Conservation (phyloP, 2,329 filamentous ascomycete species). For the Sarocladium strictum region DNA sequence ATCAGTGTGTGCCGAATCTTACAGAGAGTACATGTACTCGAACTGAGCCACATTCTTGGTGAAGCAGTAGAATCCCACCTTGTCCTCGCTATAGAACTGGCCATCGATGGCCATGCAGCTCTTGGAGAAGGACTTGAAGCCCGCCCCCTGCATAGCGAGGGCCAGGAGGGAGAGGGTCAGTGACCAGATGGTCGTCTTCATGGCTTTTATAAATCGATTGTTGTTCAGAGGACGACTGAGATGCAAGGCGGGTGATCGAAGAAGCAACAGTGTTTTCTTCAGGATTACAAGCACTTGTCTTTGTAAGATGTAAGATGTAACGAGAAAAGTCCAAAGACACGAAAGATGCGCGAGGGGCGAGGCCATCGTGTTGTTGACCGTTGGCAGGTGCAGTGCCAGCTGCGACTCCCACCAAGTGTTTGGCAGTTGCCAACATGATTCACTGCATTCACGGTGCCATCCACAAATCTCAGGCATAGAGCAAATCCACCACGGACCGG, state of each 20-base stretch:
- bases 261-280: no score
- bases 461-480: not conserved
- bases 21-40: constrained; percentile 10
- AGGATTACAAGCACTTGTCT: no score
- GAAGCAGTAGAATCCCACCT: constrained; percentile 10
- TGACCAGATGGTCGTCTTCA: not conserved
- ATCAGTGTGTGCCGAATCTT: no score
- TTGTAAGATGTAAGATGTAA: no score
- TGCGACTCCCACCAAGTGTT: not conserved
- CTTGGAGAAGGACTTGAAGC: constrained; percentile 6
- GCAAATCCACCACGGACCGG: not conserved
- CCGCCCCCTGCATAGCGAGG: not conserved
- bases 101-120: constrained; percentile 11
- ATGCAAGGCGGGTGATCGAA: no score
- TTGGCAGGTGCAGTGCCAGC: not conserved
- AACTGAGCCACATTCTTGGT: constrained; percentile 3
- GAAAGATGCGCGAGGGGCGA: not conserved
- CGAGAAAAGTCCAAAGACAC: not conserved
- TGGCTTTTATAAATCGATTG: no score
- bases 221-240: no score
- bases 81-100: constrained; percentile 11
- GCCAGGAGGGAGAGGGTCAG: not conserved
- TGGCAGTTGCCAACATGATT: not conserved
- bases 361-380: not conserved
- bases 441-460: not conserved